Percentiles rank a stretch among this genome's conserved stretches.
phyloP scores from a whole-genome alignment of 345 rosid species.

The Hirschfeldia incana region DNA sequence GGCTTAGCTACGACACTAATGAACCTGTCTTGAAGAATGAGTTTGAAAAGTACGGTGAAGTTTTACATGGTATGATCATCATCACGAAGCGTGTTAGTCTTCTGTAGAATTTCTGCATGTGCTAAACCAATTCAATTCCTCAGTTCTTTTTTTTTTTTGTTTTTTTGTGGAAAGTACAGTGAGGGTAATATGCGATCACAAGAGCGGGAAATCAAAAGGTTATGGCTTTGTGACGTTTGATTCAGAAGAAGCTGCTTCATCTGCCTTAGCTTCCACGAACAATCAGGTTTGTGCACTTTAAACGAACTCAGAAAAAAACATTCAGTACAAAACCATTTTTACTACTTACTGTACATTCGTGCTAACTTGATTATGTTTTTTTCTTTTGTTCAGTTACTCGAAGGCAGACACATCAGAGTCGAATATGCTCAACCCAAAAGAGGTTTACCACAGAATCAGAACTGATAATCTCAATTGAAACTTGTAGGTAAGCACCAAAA shows the following conservation, averaged over 20 bases:
- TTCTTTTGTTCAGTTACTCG: constrained; percentile 49
- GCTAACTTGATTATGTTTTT: not conserved
- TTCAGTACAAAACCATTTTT: not conserved
- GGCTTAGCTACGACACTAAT: constrained; percentile 70
- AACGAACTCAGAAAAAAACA: not conserved
- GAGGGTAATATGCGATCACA: constrained; percentile 64
- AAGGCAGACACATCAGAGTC: constrained; percentile 64
- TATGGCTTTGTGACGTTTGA: constrained; percentile 67
- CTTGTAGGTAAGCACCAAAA: not conserved
- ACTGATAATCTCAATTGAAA: not conserved
- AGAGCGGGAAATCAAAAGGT: constrained; percentile 68
- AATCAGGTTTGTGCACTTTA: constrained; percentile 45
- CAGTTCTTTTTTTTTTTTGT: not conserved
- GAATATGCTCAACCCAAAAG: constrained; percentile 49
- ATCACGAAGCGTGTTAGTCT: not conserved
- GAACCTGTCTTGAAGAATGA: constrained; percentile 59
- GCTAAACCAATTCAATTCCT: not conserved
- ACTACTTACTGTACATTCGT: not conserved
- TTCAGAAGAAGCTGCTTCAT: constrained; percentile 58
- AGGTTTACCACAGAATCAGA: constrained; percentile 8
- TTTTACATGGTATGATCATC: constrained; percentile 37
- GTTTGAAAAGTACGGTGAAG: constrained; percentile 53
- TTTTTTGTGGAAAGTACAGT: constrained; percentile 36
- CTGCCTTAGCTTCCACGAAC: constrained; percentile 63
- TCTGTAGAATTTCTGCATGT: not conserved